Base-by-base conservation (phyloP, 306 rosid species). In the Pterocarpus macrocarpus region DNA sequence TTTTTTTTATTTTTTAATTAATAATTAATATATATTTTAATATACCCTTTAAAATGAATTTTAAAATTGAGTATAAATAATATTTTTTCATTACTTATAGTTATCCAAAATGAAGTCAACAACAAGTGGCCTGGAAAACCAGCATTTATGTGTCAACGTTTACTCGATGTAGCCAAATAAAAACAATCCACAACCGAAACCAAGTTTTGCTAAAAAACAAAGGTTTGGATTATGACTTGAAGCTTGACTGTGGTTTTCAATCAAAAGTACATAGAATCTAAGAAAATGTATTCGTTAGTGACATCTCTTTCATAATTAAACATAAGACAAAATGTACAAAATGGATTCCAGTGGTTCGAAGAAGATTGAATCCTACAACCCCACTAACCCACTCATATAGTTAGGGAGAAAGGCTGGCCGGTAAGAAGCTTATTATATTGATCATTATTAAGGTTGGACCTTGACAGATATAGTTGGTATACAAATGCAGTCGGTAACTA, bases 221-320 rank as follows among this genome's bases (percentile, higher is more conserved):
- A 4, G 7, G 44, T 10, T 44, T 7, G 11, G 2, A 44, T 44
- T 7, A 8, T 44, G 50, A 44, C 50, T 44, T 44, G 11, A 44
- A 44, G 50, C 6, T 44, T 44, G 50, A 44, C 33, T 16, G 11
- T 56, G 4, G 16, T 56, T 6, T 16, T 49, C n/a, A 7, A 5
- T 49, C 28, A 10, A 45, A 69, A 47, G 75, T 49, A 8, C 61
- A 70, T 70, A 4, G 30, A 70, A 47, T 55, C 8, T 49, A 7
- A 69, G 22, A 47, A 70, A 38, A 45, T 70, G n/a, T 14, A 33
- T 71, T 49, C 2, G 45, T 1, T 32, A 15, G 47, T 49, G 45
- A 71, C 63, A 32, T 50, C 76, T 50, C 30, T 56, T 22, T 50
- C 61, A 33, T 50, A n/a, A 50, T 71, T 70, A 15, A 38, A 50